phyloP scores from a whole-genome alignment of 441 rosid species.

The Flueggea neowawraea region DNA sequence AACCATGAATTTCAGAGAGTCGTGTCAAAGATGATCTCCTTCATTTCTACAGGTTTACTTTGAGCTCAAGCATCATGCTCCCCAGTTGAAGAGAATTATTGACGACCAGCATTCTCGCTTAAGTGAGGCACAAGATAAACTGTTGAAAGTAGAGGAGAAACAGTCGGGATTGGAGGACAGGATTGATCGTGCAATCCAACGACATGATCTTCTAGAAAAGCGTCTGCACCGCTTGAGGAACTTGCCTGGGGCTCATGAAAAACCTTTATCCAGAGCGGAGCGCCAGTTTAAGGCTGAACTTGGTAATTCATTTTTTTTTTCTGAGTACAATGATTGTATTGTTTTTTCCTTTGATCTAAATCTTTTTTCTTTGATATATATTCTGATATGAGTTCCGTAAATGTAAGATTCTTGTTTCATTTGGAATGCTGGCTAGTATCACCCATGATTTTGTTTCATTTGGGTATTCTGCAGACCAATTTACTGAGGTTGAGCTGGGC shows the following conservation, averaged over 20 bases:
- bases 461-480: conserved; percentile 49
- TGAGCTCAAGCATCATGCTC: conserved; percentile 89
- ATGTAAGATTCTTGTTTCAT: too few relatives aligned
- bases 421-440: too few relatives aligned
- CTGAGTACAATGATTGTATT: too few relatives aligned
- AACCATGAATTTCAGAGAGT: background rate
- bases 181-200: conserved; percentile 39
- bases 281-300: conserved; percentile 80
- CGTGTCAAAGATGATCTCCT: conserved; percentile 9
- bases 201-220: conserved; percentile 56
- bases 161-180: conserved; percentile 62
- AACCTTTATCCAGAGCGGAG: conserved; percentile 89
- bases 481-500: conserved; percentile 67
- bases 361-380: too few relatives aligned
- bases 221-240: conserved; percentile 66
- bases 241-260: conserved; percentile 76
- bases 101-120: conserved; percentile 73
- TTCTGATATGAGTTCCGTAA: too few relatives aligned
- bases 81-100: conserved; percentile 76
- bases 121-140: conserved; percentile 55
- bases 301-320: conserved; percentile 37
- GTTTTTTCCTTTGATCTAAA: too few relatives aligned
- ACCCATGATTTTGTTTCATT: conserved; percentile 1
- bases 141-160: conserved; percentile 64
- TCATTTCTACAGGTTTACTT: conserved; percentile 57